Evolutionary conservation across 1,284 basidiomycete species (phyloP).

Genomic region (Boletellus deceptivus): DNA sequence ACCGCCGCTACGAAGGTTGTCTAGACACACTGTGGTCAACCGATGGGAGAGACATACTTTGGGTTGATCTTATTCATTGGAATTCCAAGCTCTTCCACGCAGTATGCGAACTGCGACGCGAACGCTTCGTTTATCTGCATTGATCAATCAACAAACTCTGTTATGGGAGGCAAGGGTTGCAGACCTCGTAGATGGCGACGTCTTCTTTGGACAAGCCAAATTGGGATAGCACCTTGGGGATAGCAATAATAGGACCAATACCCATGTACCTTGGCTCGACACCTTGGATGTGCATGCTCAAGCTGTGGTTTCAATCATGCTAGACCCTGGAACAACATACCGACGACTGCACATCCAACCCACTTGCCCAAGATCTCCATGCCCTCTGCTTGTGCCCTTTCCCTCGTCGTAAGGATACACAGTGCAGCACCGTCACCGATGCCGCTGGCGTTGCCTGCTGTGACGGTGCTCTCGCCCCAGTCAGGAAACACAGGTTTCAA

Average conservation of each 20-base stretch:
- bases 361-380: conserved; percentile 90
- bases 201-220: conserved; percentile 79
- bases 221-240: conserved; percentile 76
- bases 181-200: conserved; percentile 84
- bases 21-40: neutral
- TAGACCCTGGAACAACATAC: conserved; percentile 39
- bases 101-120: conserved; percentile 77
- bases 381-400: conserved; percentile 79
- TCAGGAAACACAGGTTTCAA: conserved; percentile 77
- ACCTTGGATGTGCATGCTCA: conserved; percentile 41
- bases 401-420: conserved; percentile 84
- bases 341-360: conserved; percentile 78
- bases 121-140: conserved; percentile 81
- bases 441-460: conserved; percentile 91
- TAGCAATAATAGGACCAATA: conserved; percentile 81
- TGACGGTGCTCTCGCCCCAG: conserved; percentile 75
- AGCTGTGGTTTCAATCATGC: neutral
- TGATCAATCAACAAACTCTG: neutral
- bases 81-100: conserved; percentile 76
- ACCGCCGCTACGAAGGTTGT: conserved; percentile 58
- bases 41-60: conserved; percentile 50
- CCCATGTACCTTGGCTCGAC: conserved; percentile 87
- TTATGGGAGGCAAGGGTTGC: conserved; percentile 33
- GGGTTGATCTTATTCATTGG: conserved; percentile 86
- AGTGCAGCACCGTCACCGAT: conserved; percentile 94